Base-by-base conservation (phyloP, 352 stramenopile genomes). In the Thalassiosira allenii region DNA sequence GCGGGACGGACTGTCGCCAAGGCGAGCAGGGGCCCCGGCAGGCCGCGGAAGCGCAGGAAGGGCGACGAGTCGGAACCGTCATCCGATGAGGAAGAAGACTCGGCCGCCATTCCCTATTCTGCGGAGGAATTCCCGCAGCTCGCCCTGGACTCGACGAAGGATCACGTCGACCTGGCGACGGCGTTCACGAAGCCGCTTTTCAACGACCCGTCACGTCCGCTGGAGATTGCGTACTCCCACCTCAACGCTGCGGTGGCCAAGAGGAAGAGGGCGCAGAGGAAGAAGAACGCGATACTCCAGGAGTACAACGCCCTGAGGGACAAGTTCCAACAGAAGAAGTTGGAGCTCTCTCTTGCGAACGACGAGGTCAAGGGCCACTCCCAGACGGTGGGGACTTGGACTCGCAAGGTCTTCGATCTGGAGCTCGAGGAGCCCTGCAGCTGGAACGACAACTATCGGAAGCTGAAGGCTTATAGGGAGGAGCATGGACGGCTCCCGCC, bases 401-500 rank as follows among this genome's bases (percentile, higher is more conserved):
- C 75, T 8, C 64, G 63, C 12, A 75, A 75, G 41, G 75, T 84
- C 2, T 84, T 84, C 63, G 75, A 84, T 52, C 67, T 84, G 68
- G 75, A 84, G 51, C 75, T 84, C 40, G 44, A 68, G 14, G 75
- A 84, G 54, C 6, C 6, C 14, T 79, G 75, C 66, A 43, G 37
- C 12, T 84, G 75, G 75, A 79, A 79, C 67, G 57, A 37, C 0
- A 79, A 64, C 22, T 75, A 72, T 32, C 14, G 66, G 23, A 84
- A 63, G 61, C 33, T 84, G 29, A 61, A 43, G 29, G 51, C 40
- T 6, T 84, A 68, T 58, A 67, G 32, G 53, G 51, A 75, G 12
- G 17, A 30, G 34, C 22, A 79, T 65, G 44, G 57, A 14, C 40
- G 56, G 56, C 51, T 75, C 6, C 75, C 66, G 3, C 63, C 64